Conservation (phyloP, 2,329 filamentous ascomycete species). For the Trichoderma oligosporum region DNA sequence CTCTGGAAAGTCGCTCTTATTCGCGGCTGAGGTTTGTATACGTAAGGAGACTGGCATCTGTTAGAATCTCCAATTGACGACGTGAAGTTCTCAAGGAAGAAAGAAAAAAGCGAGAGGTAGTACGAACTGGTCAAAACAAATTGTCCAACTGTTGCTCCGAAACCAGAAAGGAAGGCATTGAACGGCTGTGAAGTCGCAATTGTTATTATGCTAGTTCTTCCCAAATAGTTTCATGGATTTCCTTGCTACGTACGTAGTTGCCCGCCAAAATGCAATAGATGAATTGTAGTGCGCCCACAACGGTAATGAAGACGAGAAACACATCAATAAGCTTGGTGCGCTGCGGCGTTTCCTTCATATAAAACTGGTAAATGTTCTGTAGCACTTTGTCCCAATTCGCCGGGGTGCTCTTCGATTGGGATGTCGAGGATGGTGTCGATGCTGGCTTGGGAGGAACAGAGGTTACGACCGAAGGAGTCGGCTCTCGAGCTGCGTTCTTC, state of each 20-base stretch:
- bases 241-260: slow-evolving; percentile 72
- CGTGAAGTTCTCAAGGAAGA: too few relatives aligned
- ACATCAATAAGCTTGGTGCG: slow-evolving; percentile 86
- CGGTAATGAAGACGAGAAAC: slow-evolving; percentile 83
- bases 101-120: too few relatives aligned
- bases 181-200: slow-evolving; percentile 68
- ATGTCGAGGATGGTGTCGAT: not conserved
- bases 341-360: slow-evolving; percentile 77
- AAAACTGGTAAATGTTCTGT: slow-evolving; percentile 69
- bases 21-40: slow-evolving; percentile 85
- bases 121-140: slow-evolving; percentile 86
- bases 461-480: slow-evolving; percentile 34
- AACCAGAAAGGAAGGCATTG: slow-evolving; percentile 96
- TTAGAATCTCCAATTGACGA: not conserved
- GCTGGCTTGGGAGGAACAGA: slow-evolving; percentile 28
- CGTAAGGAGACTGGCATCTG: slow-evolving; percentile 60
- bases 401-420: slow-evolving; percentile 21
- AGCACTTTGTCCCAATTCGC: slow-evolving; percentile 57
- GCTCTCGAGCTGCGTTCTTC: slow-evolving; percentile 38
- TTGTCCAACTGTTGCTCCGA: slow-evolving; percentile 90
- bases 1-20: slow-evolving; percentile 70
- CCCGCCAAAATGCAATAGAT: slow-evolving; percentile 86
- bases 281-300: slow-evolving; percentile 88
- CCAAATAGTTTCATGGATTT: not conserved
- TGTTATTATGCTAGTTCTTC: not conserved